phyloP scores from a whole-genome alignment of 768 basidiomycete species.

The Brasilioporus rufonigricans region DNA sequence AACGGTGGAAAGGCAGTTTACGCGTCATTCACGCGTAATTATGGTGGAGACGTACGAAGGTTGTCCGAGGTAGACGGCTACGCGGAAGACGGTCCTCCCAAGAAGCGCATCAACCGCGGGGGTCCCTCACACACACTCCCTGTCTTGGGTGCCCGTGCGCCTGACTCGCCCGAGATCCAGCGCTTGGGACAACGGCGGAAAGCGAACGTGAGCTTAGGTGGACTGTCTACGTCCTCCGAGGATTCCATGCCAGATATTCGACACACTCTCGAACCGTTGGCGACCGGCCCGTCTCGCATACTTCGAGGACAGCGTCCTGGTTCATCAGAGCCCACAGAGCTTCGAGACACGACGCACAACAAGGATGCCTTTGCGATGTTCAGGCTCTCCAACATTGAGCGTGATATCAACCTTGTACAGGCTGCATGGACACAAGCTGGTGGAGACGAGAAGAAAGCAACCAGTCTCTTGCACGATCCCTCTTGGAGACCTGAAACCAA shows the following conservation, averaged over 20 bases:
- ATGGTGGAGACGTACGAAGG: conserved; percentile 36
- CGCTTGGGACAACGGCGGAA: conserved; percentile 50
- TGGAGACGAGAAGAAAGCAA: conserved; percentile 62
- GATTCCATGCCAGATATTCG: conserved; percentile 58
- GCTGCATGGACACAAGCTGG: conserved; percentile 67
- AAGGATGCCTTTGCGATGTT: conserved; percentile 51
- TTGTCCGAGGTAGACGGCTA: conserved; percentile 38
- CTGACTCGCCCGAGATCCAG: conserved; percentile 60
- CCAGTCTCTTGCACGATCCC: conserved; percentile 54
- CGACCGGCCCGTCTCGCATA: conserved; percentile 45
- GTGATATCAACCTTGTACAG: conserved; percentile 37
- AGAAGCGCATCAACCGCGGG: conserved; percentile 66
- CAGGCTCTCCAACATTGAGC: conserved; percentile 58
- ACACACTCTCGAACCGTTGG: conserved; percentile 41
- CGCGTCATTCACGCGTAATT: conserved; percentile 53
- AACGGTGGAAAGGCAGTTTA: conserved; percentile 39
- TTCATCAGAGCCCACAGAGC: conserved; percentile 31
- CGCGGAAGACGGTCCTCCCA: conserved; percentile 61
- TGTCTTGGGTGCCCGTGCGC: conserved; percentile 22
- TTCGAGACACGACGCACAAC: conserved; percentile 14
- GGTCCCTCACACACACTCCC: conserved; percentile 35
- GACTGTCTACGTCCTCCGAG: conserved; percentile 62
- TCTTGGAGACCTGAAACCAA: conserved; percentile 44
- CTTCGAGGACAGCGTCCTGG: conserved; percentile 45
- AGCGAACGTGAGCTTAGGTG: conserved; percentile 35